Evolutionary conservation across 225 moss, liverwort and hornwort species (phyloP).

Genomic region (Pseudisothecium myosuroides): DNA sequence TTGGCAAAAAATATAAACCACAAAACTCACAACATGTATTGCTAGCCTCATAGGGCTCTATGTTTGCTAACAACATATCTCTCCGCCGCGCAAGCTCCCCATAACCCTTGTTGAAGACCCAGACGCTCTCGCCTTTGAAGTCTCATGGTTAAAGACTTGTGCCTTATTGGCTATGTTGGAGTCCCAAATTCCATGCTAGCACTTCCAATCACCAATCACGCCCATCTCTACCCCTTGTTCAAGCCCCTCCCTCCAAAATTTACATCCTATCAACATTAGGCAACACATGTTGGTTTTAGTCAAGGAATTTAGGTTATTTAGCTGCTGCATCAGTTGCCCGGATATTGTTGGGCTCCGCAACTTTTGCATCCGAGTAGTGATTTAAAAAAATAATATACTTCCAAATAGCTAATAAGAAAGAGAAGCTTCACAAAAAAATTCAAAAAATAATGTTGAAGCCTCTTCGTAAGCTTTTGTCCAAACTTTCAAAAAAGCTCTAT

Average conservation of each 20-base stretch:
- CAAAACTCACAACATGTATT: accelerated
- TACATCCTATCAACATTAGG: background rate
- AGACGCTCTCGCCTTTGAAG: accelerated
- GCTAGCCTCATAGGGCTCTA: accelerated
- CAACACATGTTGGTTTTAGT: accelerated
- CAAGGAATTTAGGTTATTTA: background rate
- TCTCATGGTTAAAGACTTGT: background rate
- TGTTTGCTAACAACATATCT: background rate
- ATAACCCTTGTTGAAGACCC: accelerated
- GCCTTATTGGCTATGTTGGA: background rate
- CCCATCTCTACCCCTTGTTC: accelerated
- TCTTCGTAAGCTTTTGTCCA: background rate
- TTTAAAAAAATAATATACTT: background rate
- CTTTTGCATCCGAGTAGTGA: background rate
- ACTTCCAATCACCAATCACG: accelerated
- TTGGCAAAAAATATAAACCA: background rate
- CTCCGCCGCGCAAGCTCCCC: accelerated
- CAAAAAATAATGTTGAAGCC: background rate
- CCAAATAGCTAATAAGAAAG: background rate
- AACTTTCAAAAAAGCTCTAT: background rate
- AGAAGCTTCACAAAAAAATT: background rate
- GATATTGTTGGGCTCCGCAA: background rate
- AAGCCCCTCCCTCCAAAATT: background rate
- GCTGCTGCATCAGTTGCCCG: accelerated
- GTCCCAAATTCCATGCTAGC: accelerated